These are phyloP conservation scores for Penicillium aurantiogriseum DNA, from an alignment of 2,329 filamentous ascomycete species.

Conservation along the genomic window DNA sequence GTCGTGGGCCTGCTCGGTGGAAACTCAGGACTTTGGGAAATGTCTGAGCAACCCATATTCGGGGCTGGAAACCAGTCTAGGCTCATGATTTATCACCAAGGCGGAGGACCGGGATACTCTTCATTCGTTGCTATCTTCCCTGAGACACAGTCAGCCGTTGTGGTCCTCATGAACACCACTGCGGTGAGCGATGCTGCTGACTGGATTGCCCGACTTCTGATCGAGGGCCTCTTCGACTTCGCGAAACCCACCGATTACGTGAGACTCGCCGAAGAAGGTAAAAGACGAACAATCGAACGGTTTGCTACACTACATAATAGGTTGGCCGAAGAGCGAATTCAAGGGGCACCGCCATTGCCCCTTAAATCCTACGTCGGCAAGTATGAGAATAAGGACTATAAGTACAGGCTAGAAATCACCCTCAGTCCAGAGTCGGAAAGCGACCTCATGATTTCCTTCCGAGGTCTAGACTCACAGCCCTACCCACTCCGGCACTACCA, in stretches of 20 bases:
- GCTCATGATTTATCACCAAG: conserved; percentile 8
- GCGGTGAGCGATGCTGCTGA: conserved; percentile 2
- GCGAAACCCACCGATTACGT: not conserved
- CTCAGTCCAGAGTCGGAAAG: not conserved
- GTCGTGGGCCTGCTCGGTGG: not conserved
- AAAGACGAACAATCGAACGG: not conserved
- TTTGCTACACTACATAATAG: not conserved
- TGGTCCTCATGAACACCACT: conserved; percentile 4
- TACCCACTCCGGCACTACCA: conserved; percentile 6
- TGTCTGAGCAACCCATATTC: not conserved
- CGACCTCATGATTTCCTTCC: not conserved
- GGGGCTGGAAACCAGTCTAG: not conserved
- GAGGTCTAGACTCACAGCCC: not conserved
- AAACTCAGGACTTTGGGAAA: not conserved
- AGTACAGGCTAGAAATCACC: conserved; percentile 1
- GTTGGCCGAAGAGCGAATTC: not conserved
- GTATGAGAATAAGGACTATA: not conserved
- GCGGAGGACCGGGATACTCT: not conserved
- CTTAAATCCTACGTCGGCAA: conserved; percentile 3
- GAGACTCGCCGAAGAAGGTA: not conserved
- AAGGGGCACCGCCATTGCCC: not conserved
- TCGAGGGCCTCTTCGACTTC: conserved; percentile 1
- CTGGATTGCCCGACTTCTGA: not conserved
- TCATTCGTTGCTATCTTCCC: conserved; percentile 8
- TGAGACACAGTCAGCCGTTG: conserved; percentile 6